These are phyloP conservation scores for Zygoascus meyerae DNA, from an alignment of 1,139 yeast genomes.

Conservation along the genomic window DNA sequence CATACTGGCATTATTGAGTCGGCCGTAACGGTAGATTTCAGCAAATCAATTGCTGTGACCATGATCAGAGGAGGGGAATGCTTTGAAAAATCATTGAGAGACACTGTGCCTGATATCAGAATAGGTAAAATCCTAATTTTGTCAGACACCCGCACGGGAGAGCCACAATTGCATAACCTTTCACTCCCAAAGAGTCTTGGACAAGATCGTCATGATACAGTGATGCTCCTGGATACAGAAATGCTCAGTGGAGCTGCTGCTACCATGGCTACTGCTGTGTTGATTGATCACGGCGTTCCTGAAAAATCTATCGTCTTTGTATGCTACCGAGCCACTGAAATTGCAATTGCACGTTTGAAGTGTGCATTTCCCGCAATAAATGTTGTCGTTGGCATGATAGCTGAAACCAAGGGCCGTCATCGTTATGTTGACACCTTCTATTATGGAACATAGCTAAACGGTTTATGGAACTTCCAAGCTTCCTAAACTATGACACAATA, in stretches of 20 bases:
- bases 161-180: slow-evolving; percentile 82
- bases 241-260: slow-evolving; percentile 90
- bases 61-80: slow-evolving; percentile 92
- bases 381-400: slow-evolving; percentile 57
- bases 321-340: slow-evolving; percentile 69
- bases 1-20: slow-evolving; percentile 43
- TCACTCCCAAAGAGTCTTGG: slow-evolving; percentile 45
- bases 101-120: slow-evolving; percentile 68
- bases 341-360: slow-evolving; percentile 69
- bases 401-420: slow-evolving; percentile 24
- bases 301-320: slow-evolving; percentile 62
- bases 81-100: slow-evolving; percentile 70
- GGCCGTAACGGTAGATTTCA: slow-evolving; percentile 31
- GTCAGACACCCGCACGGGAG: slow-evolving; percentile 83
- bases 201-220: slow-evolving; percentile 36
- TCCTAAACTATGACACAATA: too few relatives aligned
- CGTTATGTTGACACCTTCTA: slow-evolving; percentile 74
- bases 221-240: slow-evolving; percentile 79
- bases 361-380: slow-evolving; percentile 67
- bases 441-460: slow-evolving; percentile 54
- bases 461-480: neutral
- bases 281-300: slow-evolving; percentile 72
- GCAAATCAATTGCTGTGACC: slow-evolving; percentile 62
- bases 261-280: slow-evolving; percentile 87
- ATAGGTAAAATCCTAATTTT: slow-evolving; percentile 84